A percentile compares a stretch with the other conserved stretches of the same genome.
Conservation (phyloP, 495 filamentous ascomycete species). For the Penicillium malachiteum region DNA sequence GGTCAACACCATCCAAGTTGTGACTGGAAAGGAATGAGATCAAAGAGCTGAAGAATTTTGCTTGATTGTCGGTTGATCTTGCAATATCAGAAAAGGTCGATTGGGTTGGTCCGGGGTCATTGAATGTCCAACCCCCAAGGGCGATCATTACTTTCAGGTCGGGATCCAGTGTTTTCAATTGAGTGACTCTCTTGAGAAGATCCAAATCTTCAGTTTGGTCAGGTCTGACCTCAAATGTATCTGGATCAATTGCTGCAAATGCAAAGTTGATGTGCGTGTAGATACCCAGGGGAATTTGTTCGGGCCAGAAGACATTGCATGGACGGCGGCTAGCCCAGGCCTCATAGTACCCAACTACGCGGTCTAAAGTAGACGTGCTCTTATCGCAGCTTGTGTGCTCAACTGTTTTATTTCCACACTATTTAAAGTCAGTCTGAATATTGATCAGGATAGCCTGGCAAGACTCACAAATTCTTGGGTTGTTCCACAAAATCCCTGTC, state of each 20-base stretch:
- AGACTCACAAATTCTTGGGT: background rate
- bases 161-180: background rate
- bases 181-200: background rate
- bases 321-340: background rate
- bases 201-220: background rate
- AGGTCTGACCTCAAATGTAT: background rate
- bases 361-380: background rate
- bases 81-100: background rate
- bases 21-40: background rate
- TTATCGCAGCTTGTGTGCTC: background rate
- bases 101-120: background rate
- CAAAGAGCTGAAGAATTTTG: background rate
- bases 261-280: background rate
- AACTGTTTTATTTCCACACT: background rate
- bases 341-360: background rate
- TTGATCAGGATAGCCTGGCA: background rate
- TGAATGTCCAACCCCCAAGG: background rate
- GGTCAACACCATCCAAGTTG: background rate
- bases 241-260: background rate
- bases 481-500: background rate
- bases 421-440: background rate
- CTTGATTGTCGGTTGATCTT: background rate
- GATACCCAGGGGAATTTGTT: background rate
- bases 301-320: background rate
- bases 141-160: background rate